Evolutionary conservation across 2,329 filamentous ascomycete genomes (phyloP).

Genomic region (Diaporthe sp.): DNA sequence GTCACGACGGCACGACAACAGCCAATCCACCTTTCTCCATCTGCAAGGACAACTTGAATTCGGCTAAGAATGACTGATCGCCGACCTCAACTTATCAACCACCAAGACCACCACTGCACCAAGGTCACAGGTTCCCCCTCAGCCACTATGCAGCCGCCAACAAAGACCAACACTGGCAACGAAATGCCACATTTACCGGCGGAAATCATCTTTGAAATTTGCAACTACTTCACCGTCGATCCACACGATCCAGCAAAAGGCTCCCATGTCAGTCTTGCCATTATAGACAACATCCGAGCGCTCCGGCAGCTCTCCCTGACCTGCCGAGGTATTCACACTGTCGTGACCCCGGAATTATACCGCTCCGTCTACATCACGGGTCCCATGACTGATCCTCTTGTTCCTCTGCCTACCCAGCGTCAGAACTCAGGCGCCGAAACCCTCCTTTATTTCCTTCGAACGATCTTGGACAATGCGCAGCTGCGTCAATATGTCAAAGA

Average conservation of each 20-base stretch:
- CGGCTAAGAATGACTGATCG: too few relatives aligned
- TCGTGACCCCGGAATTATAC: conserved; percentile 1
- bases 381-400: not conserved
- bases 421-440: not conserved
- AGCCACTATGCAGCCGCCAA: not conserved
- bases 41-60: too few relatives aligned
- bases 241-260: not conserved
- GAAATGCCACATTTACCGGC: not conserved
- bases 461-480: not conserved
- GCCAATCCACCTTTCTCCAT: not conserved
- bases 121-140: not conserved
- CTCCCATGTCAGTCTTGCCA: not conserved
- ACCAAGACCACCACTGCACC: not conserved
- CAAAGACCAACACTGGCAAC: not conserved
- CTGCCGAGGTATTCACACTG: not conserved
- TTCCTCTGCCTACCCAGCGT: fast-evolving
- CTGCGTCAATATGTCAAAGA: not conserved
- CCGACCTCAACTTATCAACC: too few relatives aligned
- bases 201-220: not conserved
- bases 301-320: not conserved
- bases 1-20: not conserved
- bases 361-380: not conserved
- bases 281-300: not conserved
- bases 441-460: not conserved
- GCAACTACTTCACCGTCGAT: not conserved